Conservation (phyloP, 441 rosid species). For the Croton laevigatus region DNA sequence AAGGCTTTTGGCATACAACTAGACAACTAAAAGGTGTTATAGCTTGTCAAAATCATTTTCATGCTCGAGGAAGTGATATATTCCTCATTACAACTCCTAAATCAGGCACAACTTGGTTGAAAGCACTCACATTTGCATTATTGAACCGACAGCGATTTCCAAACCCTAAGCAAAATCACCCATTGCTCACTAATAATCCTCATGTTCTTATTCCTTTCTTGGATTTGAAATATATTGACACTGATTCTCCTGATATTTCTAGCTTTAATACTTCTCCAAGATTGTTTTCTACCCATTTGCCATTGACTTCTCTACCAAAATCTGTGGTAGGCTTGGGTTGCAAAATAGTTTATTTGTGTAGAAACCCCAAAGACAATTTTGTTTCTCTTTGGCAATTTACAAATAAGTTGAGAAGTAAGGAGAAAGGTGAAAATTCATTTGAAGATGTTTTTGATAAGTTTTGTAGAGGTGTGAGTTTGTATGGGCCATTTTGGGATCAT, state of each 20-base stretch:
- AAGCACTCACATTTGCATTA: conserved; percentile 50
- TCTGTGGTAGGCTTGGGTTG: conserved; percentile 39
- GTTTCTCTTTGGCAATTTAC: conserved; percentile 67
- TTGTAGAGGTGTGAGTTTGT: conserved; percentile 42
- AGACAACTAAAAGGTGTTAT: conserved; percentile 35
- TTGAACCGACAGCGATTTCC: conserved; percentile 33
- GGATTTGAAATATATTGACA: conserved; percentile 31
- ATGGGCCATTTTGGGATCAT: conserved; percentile 68
- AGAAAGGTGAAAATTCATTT: conserved; percentile 30
- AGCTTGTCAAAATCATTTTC: conserved; percentile 39
- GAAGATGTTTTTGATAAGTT: conserved; percentile 45
- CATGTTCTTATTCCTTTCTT: conserved; percentile 54
- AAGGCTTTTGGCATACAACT: conserved; percentile 41
- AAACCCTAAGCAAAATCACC: conserved; percentile 34
- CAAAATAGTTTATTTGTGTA: conserved; percentile 55
- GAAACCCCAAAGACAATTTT: conserved; percentile 73
- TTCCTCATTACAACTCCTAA: conserved; percentile 54
- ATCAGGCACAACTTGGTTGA: conserved; percentile 69
- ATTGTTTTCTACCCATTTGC: conserved; percentile 50
- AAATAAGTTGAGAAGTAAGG: conserved; percentile 38
- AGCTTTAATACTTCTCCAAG: conserved; percentile 31
- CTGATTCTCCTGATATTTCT: conserved; percentile 34
- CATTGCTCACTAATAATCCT: conserved; percentile 46
- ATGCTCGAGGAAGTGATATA: conserved; percentile 40
- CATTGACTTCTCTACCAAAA: conserved; percentile 34